phyloP scores from a whole-genome alignment of 257 asterid species.

The Capsicum chinense region DNA sequence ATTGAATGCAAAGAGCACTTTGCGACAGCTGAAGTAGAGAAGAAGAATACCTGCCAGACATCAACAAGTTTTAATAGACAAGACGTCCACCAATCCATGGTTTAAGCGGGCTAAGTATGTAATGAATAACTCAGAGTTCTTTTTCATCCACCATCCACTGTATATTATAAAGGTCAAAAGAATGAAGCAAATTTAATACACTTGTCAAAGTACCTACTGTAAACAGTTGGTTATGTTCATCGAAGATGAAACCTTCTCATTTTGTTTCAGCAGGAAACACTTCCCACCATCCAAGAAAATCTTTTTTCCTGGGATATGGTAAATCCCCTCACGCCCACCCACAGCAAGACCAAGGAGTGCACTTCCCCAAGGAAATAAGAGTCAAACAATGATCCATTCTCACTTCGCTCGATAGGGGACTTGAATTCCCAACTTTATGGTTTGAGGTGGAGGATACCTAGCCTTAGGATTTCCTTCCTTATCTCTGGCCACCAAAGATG shows the following conservation, averaged over 20 bases:
- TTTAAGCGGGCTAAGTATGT: too few relatives aligned
- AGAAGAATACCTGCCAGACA: constrained; percentile 87
- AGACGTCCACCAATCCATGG: too few relatives aligned
- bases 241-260: too few relatives aligned
- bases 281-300: not conserved
- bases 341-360: not conserved
- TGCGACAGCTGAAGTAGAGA: not conserved
- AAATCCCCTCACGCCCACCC: not conserved
- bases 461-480: too few relatives aligned
- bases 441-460: too few relatives aligned
- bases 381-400: not conserved
- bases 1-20: not conserved
- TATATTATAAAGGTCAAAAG: constrained; percentile 29
- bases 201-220: not conserved
- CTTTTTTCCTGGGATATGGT: not conserved
- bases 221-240: not conserved
- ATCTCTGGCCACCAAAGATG: too few relatives aligned
- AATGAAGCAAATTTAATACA: not conserved
- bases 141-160: constrained; percentile 83
- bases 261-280: too few relatives aligned
- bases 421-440: too few relatives aligned
- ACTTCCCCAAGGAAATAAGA: not conserved
- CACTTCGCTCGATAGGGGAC: too few relatives aligned
- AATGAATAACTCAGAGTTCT: too few relatives aligned
- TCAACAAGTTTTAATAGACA: constrained; percentile 62